Evolutionary conservation across 441 rosid species (phyloP).

Genomic region (Pelargonium cotyledonis): DNA sequence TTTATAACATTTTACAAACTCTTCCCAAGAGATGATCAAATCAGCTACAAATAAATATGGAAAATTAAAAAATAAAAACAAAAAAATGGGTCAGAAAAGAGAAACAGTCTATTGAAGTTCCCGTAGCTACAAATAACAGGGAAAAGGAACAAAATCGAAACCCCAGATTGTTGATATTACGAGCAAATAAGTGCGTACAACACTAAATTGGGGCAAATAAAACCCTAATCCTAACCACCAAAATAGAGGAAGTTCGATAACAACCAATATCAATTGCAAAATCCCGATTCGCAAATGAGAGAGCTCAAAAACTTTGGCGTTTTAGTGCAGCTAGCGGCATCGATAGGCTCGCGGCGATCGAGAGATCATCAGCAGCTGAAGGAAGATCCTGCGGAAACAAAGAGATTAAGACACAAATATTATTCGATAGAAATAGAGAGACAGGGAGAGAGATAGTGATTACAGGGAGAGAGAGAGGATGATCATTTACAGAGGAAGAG

Average conservation of each 20-base stretch:
- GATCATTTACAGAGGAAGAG: too few species aligned
- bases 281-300: neutral
- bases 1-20: neutral
- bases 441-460: too few species aligned
- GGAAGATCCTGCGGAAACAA: too few species aligned
- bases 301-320: neutral
- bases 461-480: too few species aligned
- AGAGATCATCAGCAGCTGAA: too few species aligned
- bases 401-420: too few species aligned
- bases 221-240: slow-evolving; percentile 24
- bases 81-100: neutral
- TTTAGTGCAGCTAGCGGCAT: neutral
- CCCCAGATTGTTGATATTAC: slow-evolving; percentile 3
- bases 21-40: neutral
- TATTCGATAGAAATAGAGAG: too few species aligned
- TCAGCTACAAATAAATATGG: slow-evolving; percentile 1
- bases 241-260: neutral
- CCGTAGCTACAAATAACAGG: neutral
- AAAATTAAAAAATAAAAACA: neutral
- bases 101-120: slow-evolving; percentile 1
- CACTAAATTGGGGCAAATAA: slow-evolving; percentile 15
- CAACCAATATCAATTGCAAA: neutral
- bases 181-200: slow-evolving; percentile 21
- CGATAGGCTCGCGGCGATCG: neutral
- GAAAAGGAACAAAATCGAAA: neutral